These are phyloP conservation scores for Calycina marina DNA, from an alignment of 2,329 filamentous ascomycete genomes.

Conservation along the genomic window DNA sequence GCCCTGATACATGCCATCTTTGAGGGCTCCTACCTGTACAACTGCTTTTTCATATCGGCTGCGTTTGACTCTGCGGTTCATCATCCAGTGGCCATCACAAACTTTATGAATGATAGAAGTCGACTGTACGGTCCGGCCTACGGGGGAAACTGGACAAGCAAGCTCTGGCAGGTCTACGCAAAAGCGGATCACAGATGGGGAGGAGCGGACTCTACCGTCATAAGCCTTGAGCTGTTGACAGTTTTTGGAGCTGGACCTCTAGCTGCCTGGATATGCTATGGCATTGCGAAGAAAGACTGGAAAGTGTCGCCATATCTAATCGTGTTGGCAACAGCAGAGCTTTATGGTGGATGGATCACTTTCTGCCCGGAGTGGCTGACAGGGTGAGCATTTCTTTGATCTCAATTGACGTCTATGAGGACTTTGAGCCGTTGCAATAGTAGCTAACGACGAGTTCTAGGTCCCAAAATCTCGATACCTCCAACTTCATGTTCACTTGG, in stretches of 20 bases:
- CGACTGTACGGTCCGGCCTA: slow-evolving; percentile 40
- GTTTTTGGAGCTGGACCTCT: slow-evolving; percentile 47
- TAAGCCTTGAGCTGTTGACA: slow-evolving; percentile 51
- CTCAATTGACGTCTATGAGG: too few species aligned
- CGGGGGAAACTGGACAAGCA: slow-evolving; percentile 37
- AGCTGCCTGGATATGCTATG: slow-evolving; percentile 43
- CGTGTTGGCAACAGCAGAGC: slow-evolving; percentile 48
- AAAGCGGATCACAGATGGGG: slow-evolving; percentile 49
- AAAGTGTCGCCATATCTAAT: slow-evolving; percentile 47
- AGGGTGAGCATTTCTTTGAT: too few species aligned
- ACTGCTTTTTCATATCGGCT: slow-evolving; percentile 65
- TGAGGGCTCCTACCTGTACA: slow-evolving; percentile 83
- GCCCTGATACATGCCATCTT: slow-evolving; percentile 82
- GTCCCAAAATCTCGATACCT: slow-evolving; percentile 46
- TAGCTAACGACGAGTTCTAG: too few species aligned
- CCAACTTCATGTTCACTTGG: slow-evolving; percentile 49
- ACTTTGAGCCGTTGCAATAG: too few species aligned
- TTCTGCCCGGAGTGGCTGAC: slow-evolving; percentile 57
- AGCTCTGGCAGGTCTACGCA: slow-evolving; percentile 56
- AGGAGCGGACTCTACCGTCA: slow-evolving; percentile 44
- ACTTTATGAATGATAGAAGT: slow-evolving; percentile 34
- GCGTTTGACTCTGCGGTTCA: slow-evolving; percentile 29
- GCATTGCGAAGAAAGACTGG: slow-evolving; percentile 39
- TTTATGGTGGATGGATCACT: slow-evolving; percentile 54
- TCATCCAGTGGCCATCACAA: slow-evolving; percentile 19